Evolutionary conservation across 176 grass and related monocot genomes (phyloP), one percentile per base, ranked within the genome.

Genomic region (Poa annua): DNA sequence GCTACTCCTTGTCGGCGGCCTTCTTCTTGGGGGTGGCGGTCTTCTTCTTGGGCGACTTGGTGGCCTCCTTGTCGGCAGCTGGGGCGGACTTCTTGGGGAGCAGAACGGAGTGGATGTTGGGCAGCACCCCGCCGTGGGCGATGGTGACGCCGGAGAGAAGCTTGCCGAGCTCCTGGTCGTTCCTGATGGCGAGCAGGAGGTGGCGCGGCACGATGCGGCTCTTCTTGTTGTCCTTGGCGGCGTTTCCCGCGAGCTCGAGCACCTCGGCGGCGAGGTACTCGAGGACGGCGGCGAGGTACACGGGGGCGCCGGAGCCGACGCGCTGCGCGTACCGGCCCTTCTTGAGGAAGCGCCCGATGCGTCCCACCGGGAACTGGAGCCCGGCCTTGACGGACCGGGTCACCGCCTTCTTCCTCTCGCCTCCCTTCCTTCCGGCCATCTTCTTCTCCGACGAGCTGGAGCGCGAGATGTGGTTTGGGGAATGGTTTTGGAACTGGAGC

Each of bases 241-340:
- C 90, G 34, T 92, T 92, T 0, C 90, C 90, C 11, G 90, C 90
- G 21, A 92, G 87, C 87, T 92, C 90, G 4, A 92, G 77, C 8
- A 92, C 87, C 89, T 94, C 92, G 0, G 92, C 92, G 8, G 92
- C 92, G 6, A 94, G 92, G 84, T 94, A 94, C 71, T 94, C 89
- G 3, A 94, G 89, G 51, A 94, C 87, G 32, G 89, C 89, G 6
- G 92, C 89, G 32, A 94, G 92, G 84, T 91, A 94, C 47, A 94
- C 92, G 36, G 92, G 92, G 16, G 92, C 92, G 34, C 92, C 92
- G 11, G 55, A 35, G 76, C 92, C 92, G 25, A 94, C 77, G 44
- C 92, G 92, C 77, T 84, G 81, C 1, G 89, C 86, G 73, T 94
- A 94, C 1, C 92, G 89, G 16, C 92, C 92, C 5, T 89, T 87